A percentile compares a stretch with the other conserved stretches of the same genome.
Evolutionary conservation across 2,329 filamentous ascomycete genomes (phyloP).

Genomic region (Pseudogymnoascus sp.): DNA sequence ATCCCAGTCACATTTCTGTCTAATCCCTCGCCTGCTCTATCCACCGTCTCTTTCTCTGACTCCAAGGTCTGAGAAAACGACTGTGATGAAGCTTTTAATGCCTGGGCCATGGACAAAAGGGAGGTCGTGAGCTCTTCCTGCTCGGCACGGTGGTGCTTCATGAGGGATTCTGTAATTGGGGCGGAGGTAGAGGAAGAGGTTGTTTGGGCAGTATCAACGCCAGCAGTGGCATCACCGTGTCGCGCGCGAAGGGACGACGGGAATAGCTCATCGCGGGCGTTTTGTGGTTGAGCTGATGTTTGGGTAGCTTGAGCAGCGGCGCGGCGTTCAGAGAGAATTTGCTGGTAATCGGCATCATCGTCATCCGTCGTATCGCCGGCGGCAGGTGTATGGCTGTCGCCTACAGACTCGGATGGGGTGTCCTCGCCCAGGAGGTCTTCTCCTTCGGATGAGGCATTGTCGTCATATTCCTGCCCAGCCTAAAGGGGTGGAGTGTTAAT

Average conservation of each 20-base stretch:
- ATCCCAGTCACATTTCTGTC: conserved; percentile 70
- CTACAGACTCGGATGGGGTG: conserved; percentile 43
- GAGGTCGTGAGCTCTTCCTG: conserved; percentile 77
- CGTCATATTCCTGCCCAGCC: conserved; percentile 15
- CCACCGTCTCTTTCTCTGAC: conserved; percentile 61
- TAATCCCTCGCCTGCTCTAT: conserved; percentile 64
- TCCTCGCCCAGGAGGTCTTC: conserved; percentile 51
- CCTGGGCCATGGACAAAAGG: conserved; percentile 70
- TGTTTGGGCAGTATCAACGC: conserved; percentile 10
- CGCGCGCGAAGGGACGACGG: conserved; percentile 20
- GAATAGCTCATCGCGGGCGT: conserved; percentile 12
- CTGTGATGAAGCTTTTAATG: conserved; percentile 67
- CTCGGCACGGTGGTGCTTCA: conserved; percentile 70
- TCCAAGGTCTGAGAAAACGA: conserved; percentile 67
- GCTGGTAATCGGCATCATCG: conserved; percentile 6
- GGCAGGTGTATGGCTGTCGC: conserved; percentile 39
- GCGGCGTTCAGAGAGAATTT: conserved; percentile 9
- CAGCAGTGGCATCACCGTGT: conserved; percentile 12
- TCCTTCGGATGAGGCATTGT: conserved; percentile 37
- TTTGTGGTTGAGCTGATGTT: conserved; percentile 9
- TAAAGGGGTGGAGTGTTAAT: conserved; percentile 9
- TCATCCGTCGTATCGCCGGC: conserved; percentile 15
- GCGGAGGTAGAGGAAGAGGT: conserved; percentile 24
- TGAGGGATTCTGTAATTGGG: conserved; percentile 58
- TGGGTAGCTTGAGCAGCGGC: background rate